Conservation (phyloP, 345 rosid species). For the Populus deltoides region DNA sequence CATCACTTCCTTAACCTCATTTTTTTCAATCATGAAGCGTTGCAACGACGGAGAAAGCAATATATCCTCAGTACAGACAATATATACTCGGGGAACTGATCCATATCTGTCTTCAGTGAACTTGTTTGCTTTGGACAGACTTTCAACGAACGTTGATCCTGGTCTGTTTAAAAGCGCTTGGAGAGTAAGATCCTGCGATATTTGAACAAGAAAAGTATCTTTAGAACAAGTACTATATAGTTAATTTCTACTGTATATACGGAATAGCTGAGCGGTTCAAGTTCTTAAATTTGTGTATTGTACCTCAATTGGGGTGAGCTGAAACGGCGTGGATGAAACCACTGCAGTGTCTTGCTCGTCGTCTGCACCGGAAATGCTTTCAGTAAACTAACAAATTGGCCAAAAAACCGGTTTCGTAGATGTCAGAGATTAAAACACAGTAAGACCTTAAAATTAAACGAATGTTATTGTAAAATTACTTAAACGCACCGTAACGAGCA, state of each 20-base stretch:
- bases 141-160: slow-evolving; percentile 5
- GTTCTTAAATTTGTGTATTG: background rate
- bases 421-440: background rate
- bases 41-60: slow-evolving; percentile 12
- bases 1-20: slow-evolving; percentile 16
- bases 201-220: background rate
- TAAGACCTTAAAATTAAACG: background rate
- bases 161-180: background rate
- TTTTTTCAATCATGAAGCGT: slow-evolving; percentile 33
- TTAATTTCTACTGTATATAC: no score
- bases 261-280: background rate
- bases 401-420: background rate
- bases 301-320: slow-evolving; percentile 31
- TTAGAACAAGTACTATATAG: background rate
- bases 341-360: slow-evolving; percentile 19
- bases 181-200: background rate
- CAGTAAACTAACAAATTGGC: background rate
- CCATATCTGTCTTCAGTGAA: slow-evolving; percentile 25
- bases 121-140: slow-evolving; percentile 1
- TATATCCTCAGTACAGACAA: slow-evolving; percentile 25
- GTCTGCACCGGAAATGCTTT: background rate
- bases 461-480: background rate
- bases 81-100: slow-evolving; percentile 15
- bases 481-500: background rate
- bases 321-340: slow-evolving; percentile 24